Conservation (phyloP, 2,329 filamentous ascomycete species). For the Lasiodiplodia citricola region DNA sequence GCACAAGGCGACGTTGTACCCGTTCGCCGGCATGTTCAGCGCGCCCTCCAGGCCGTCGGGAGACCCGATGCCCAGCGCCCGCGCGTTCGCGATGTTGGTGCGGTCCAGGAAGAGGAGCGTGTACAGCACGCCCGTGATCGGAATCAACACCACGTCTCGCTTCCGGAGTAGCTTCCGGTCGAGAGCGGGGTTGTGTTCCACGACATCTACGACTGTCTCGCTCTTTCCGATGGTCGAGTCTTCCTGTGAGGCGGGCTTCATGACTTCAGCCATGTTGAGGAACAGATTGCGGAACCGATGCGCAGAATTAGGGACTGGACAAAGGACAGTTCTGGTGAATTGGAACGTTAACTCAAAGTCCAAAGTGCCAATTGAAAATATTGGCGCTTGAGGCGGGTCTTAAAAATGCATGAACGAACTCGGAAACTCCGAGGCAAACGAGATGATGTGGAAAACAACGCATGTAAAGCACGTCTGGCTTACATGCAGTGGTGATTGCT, state of each 20-base stretch:
- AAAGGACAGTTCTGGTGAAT: background rate
- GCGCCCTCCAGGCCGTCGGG: conserved; percentile 52
- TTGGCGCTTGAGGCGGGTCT: background rate
- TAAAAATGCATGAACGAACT: background rate
- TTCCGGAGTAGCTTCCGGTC: conserved; percentile 49
- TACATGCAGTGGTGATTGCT: background rate
- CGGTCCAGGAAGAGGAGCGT: conserved; percentile 37
- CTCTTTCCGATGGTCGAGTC: background rate
- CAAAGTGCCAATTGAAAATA: background rate
- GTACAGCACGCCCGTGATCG: conserved; percentile 36
- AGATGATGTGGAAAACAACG: background rate
- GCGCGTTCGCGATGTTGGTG: conserved; percentile 50
- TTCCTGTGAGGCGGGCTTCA: background rate
- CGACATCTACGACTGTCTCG: background rate
- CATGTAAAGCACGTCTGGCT: background rate
- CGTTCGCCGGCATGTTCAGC: conserved; percentile 64
- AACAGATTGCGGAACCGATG: background rate
- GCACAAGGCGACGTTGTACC: conserved; percentile 77
- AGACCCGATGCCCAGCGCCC: conserved; percentile 52
- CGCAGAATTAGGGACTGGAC: background rate
- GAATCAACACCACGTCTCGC: conserved; percentile 35
- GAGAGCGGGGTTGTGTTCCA: conserved; percentile 4
- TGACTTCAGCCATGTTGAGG: conserved; percentile 1
- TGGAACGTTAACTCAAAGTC: background rate
- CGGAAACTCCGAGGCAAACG: background rate